A percentile compares a stretch with the other conserved stretches of the same genome.
Conservation (phyloP, 495 filamentous ascomycete genomes). For the Baudoinia panamericana region DNA sequence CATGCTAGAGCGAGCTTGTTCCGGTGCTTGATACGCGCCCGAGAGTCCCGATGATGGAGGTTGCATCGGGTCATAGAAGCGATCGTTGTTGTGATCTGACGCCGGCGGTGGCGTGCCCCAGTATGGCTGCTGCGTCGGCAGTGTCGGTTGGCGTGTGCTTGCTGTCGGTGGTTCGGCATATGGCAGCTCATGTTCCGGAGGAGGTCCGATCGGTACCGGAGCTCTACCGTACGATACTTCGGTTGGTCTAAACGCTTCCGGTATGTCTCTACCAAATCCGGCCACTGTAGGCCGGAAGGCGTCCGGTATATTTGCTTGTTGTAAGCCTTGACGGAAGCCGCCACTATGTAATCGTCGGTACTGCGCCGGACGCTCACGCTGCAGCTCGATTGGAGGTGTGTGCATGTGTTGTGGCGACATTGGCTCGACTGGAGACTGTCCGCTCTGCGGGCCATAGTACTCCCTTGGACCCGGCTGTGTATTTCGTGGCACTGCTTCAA, state of each 20-base stretch:
- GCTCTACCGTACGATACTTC: constrained; percentile 10
- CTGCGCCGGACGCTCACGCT: background rate
- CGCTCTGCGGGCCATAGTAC: too few relatives aligned
- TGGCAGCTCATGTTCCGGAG: background rate
- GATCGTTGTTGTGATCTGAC: background rate
- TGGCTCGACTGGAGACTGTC: too few relatives aligned
- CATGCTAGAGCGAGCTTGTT: background rate
- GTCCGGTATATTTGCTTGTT: constrained; percentile 5
- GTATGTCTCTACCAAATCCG: constrained; percentile 8
- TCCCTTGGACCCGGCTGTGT: too few relatives aligned
- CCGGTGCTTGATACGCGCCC: background rate
- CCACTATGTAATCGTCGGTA: constrained; percentile 9
- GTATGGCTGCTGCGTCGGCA: constrained; percentile 11
- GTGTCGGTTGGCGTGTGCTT: background rate
- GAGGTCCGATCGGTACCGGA: constrained; percentile 5
- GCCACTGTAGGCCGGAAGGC: constrained; percentile 10
- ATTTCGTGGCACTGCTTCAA: too few relatives aligned
- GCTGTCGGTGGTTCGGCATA: background rate
- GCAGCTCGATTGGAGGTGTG: too few relatives aligned
- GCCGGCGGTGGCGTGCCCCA: background rate
- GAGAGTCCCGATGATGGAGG: background rate
- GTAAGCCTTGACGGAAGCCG: constrained; percentile 1
- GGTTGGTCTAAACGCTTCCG: constrained; percentile 8
- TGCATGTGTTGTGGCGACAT: too few relatives aligned
- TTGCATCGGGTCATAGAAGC: too few relatives aligned